These are phyloP conservation scores for Boletus vermiculosoides DNA, from an alignment of 768 basidiomycete species.

Conservation along the genomic window DNA sequence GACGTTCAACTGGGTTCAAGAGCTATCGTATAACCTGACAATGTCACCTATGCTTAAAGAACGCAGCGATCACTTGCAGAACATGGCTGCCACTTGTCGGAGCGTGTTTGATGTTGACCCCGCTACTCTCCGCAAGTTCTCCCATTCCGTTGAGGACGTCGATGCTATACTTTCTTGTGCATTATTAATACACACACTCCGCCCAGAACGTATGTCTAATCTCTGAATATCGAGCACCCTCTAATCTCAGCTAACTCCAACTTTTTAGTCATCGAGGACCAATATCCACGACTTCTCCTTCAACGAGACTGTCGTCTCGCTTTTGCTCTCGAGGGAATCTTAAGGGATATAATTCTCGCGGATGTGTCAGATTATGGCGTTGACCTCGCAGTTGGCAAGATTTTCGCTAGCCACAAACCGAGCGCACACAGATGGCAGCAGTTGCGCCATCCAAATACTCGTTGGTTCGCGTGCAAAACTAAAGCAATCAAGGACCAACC, in stretches of 20 bases:
- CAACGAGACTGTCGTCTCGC: slow-evolving; percentile 25
- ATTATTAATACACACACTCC: neutral
- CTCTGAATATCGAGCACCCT: too few relatives aligned
- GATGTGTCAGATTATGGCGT: slow-evolving; percentile 4
- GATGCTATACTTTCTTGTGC: neutral
- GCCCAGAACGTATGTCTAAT: neutral
- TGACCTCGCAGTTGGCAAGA: slow-evolving; percentile 9
- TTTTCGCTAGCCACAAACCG: slow-evolving; percentile 9
- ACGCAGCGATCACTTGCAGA: too few relatives aligned
- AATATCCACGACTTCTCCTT: neutral
- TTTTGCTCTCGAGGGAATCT: slow-evolving; percentile 11
- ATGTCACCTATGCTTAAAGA: too few relatives aligned
- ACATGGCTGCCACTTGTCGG: too few relatives aligned
- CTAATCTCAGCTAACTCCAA: neutral
- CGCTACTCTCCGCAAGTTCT: neutral
- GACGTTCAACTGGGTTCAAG: too few relatives aligned
- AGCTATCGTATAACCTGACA: too few relatives aligned
- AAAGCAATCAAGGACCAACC: neutral
- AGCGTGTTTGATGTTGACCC: neutral
- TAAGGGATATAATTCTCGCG: neutral
- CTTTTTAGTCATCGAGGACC: rapidly evolving
- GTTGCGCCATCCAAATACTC: neutral
- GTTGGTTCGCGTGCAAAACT: slow-evolving; percentile 17
- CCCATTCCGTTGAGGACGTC: too few relatives aligned
- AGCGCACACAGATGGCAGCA: slow-evolving; percentile 9